These are phyloP conservation scores for Kodamaea hsintzibuensis DNA, from an alignment of 805 yeast genomes.

Conservation along the genomic window DNA sequence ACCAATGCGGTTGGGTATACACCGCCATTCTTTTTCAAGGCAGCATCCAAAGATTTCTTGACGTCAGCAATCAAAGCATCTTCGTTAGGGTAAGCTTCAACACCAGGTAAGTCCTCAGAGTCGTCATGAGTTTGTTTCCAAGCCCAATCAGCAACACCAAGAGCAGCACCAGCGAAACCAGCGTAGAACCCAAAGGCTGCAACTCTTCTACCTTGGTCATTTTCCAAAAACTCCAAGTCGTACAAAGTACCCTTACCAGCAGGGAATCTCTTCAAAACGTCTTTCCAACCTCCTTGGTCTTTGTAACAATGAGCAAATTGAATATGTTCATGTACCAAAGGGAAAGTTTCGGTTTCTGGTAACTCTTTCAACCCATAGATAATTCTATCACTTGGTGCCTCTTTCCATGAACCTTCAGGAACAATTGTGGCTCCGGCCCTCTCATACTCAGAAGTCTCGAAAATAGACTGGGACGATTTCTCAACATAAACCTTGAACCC, in stretches of 20 bases:
- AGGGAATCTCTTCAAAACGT: constrained; percentile 85
- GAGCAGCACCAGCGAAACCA: constrained; percentile 99
- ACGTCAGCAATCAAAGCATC: constrained; percentile 70
- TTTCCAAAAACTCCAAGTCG: constrained; percentile 92
- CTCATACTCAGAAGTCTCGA: constrained; percentile 72
- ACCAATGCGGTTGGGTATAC: constrained; percentile 77
- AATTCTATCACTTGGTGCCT: constrained; percentile 87
- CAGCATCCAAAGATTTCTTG: constrained; percentile 55
- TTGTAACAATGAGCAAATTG: constrained; percentile 99
- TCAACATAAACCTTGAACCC: constrained; percentile 91
- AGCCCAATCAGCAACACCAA: constrained; percentile 94
- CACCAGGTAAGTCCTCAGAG: constrained; percentile 71
- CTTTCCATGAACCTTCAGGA: constrained; percentile 90
- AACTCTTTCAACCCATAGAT: constrained; percentile 93
- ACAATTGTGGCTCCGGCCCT: constrained; percentile 84
- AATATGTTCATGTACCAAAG: constrained; percentile 91
- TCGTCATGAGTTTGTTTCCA: constrained; percentile 77
- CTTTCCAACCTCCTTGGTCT: constrained; percentile 96
- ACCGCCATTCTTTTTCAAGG: constrained; percentile 58
- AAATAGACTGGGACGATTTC: constrained; percentile 80
- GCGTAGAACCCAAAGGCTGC: constrained; percentile 99
- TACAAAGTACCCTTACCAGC: constrained; percentile 88
- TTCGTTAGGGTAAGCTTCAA: constrained; percentile 83
- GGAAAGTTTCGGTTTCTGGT: constrained; percentile 87
- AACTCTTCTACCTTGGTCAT: constrained; percentile 95